These are phyloP conservation scores for Myxozyma lipomycoides DNA, from an alignment of 805 yeast genomes.

Conservation along the genomic window DNA sequence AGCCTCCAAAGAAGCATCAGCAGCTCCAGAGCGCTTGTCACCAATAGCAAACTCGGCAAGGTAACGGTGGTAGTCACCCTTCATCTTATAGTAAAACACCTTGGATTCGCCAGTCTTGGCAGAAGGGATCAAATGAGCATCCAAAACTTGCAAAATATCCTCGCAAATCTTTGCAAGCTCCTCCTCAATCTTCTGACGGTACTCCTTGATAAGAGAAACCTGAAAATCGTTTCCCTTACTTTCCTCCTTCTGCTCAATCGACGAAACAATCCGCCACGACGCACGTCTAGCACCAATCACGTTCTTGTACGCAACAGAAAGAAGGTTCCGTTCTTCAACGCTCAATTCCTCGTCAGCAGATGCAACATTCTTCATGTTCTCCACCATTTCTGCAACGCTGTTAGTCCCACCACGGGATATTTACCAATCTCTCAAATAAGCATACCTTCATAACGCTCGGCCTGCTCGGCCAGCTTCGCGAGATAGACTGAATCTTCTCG, in stretches of 20 bases:
- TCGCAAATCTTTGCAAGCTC: slow-evolving; percentile 92
- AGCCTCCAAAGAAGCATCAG: slow-evolving; percentile 88
- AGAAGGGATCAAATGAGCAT: slow-evolving; percentile 84
- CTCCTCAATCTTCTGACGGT: slow-evolving; percentile 89
- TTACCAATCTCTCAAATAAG: background rate
- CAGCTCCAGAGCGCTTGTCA: slow-evolving; percentile 88
- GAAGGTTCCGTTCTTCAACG: slow-evolving; percentile 95
- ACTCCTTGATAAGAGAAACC: slow-evolving; percentile 83
- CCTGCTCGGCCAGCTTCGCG: slow-evolving; percentile 98
- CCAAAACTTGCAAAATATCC: slow-evolving; percentile 83
- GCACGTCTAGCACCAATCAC: slow-evolving; percentile 99
- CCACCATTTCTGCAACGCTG: slow-evolving; percentile 48
- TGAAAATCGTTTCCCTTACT: slow-evolving; percentile 90
- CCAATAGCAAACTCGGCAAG: slow-evolving; percentile 93
- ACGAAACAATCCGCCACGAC: slow-evolving; percentile 97
- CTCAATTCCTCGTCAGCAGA: slow-evolving; percentile 91
- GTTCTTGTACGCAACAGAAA: slow-evolving; percentile 96
- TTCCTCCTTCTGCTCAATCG: slow-evolving; percentile 97
- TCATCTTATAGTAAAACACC: slow-evolving; percentile 98
- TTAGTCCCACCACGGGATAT: no score
- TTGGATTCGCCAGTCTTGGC: slow-evolving; percentile 97
- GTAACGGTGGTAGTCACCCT: slow-evolving; percentile 99
- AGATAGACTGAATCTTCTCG: slow-evolving; percentile 87
- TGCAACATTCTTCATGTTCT: slow-evolving; percentile 96
- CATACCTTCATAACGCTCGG: slow-evolving; percentile 99